phyloP scores from a whole-genome alignment of 495 filamentous ascomycete species.

The Aspergillus nidulans region DNA sequence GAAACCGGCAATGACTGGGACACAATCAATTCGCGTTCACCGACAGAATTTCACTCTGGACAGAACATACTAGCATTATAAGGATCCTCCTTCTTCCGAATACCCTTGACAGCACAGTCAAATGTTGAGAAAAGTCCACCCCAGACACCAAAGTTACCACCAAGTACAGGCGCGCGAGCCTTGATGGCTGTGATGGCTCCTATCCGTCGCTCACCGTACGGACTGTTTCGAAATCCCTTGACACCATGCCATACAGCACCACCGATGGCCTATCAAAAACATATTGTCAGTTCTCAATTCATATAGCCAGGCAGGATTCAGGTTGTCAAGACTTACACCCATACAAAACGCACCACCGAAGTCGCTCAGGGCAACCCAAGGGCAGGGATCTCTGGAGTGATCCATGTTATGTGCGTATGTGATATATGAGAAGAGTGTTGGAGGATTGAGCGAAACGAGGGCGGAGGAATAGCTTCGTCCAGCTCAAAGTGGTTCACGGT shows the following conservation, averaged over 20 bases:
- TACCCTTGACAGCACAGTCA: constrained; percentile 95
- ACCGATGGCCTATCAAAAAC: constrained; percentile 55
- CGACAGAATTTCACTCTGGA: not conserved
- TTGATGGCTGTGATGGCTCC: constrained; percentile 97
- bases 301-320: not conserved
- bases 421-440: not conserved
- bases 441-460: constrained; percentile 8
- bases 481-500: constrained; percentile 6
- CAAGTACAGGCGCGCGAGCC: constrained; percentile 89
- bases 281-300: constrained; percentile 10
- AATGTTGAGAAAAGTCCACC: constrained; percentile 91
- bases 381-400: constrained; percentile 92
- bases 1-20: constrained; percentile 79
- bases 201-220: constrained; percentile 90
- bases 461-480: constrained; percentile 7
- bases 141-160: constrained; percentile 97
- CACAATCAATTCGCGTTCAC: constrained; percentile 4
- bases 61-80: constrained; percentile 78
- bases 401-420: constrained; percentile 58
- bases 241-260: constrained; percentile 97
- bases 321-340: constrained; percentile 62
- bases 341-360: constrained; percentile 97
- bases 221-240: constrained; percentile 87
- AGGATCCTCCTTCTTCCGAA: constrained; percentile 94
- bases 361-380: constrained; percentile 93